Percentiles rank a stretch among this genome's conserved stretches.
These are phyloP conservation scores for Microascus cirrosus DNA, from an alignment of 2,329 filamentous ascomycete species.

Conservation along the genomic window DNA sequence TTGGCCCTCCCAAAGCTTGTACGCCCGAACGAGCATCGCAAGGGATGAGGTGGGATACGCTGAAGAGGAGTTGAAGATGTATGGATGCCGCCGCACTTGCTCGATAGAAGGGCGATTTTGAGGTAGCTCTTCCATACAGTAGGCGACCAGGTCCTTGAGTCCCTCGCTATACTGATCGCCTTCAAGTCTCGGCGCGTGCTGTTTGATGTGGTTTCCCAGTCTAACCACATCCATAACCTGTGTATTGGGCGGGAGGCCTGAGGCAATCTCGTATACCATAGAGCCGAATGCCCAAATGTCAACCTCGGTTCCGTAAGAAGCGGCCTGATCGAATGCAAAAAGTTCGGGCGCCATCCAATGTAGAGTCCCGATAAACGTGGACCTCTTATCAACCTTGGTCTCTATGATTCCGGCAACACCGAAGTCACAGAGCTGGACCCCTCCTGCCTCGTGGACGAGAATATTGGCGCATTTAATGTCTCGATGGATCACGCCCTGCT, in stretches of 20 bases:
- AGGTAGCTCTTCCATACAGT: slow-evolving; percentile 60
- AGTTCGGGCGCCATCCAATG: slow-evolving; percentile 62
- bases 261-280: slow-evolving; percentile 57
- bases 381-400: slow-evolving; percentile 49
- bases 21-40: slow-evolving; percentile 56
- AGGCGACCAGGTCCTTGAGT: slow-evolving; percentile 60
- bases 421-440: slow-evolving; percentile 57
- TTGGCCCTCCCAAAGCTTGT: slow-evolving; percentile 63
- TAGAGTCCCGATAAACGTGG: slow-evolving; percentile 55
- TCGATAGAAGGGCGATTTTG: slow-evolving; percentile 58
- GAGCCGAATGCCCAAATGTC: slow-evolving; percentile 63
- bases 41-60: slow-evolving; percentile 54
- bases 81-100: slow-evolving; percentile 57
- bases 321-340: slow-evolving; percentile 35
- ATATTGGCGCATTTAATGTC: slow-evolving; percentile 52
- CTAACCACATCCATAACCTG: slow-evolving; percentile 27
- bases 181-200: slow-evolving; percentile 56
- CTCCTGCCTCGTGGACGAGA: slow-evolving; percentile 50
- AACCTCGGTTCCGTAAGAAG: slow-evolving; percentile 42
- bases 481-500: slow-evolving; percentile 38
- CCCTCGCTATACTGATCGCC: slow-evolving; percentile 59
- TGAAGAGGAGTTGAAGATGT: slow-evolving; percentile 51
- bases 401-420: slow-evolving; percentile 55
- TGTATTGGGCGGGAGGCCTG: slow-evolving; percentile 48
- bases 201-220: slow-evolving; percentile 45